These are phyloP conservation scores for Naegleria gruberi DNA, from an alignment of 208 protist genomes.

Conservation along the genomic window DNA sequence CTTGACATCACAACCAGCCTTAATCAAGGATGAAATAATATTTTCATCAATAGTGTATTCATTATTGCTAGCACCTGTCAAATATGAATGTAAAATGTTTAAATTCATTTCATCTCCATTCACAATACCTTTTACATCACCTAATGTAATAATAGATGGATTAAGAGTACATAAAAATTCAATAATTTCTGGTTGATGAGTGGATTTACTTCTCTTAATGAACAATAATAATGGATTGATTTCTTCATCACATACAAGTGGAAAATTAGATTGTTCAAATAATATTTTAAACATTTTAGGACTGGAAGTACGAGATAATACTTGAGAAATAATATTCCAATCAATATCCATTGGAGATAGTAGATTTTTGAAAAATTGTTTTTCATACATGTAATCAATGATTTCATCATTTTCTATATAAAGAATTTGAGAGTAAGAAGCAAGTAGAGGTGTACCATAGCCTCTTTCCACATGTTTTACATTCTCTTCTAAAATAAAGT, in stretches of 20 bases:
- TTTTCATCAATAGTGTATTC: too few species aligned
- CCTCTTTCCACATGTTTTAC: neutral
- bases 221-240: neutral
- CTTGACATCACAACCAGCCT: neutral
- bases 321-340: neutral
- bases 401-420: neutral
- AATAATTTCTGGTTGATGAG: neutral
- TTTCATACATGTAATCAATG: neutral
- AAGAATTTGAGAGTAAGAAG: neutral
- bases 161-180: neutral
- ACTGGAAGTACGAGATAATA: neutral
- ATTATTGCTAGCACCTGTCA: neutral
- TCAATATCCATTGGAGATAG: neutral
- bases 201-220: neutral
- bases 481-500: neutral
- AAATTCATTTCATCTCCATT: neutral
- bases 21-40: neutral
- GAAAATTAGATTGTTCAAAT: neutral
- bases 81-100: neutral
- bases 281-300: neutral
- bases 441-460: neutral
- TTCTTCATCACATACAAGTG: neutral
- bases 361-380: neutral
- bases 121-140: neutral
- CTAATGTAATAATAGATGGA: neutral